Evolutionary conservation across 2,329 filamentous ascomycete genomes (phyloP).

Genomic region (Colletotrichum chrysophilum): DNA sequence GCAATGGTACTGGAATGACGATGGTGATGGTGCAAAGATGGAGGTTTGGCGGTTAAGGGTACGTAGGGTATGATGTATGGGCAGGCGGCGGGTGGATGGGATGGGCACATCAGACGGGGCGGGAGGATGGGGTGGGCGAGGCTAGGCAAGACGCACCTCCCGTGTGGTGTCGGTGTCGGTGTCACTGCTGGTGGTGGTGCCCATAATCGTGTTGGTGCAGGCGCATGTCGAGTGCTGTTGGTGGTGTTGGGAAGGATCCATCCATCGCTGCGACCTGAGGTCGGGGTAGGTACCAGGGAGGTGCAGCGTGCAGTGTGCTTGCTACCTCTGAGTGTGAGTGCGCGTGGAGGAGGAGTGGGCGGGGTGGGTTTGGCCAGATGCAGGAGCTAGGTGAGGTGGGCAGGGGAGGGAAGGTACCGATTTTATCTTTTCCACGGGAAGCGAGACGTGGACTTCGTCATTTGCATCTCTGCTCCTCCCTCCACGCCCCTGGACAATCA

Average conservation of each 20-base stretch:
- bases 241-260: conserved; percentile 1
- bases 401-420: not conserved
- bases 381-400: not conserved
- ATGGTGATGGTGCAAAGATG: conserved; percentile 8
- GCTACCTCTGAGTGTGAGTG: not conserved
- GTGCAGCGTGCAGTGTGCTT: not conserved
- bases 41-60: not conserved
- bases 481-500: not conserved
- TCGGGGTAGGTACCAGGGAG: not conserved
- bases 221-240: not conserved
- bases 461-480: not conserved
- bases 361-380: not conserved
- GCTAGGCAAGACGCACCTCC: not conserved
- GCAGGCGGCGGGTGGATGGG: not conserved
- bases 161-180: not conserved
- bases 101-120: not conserved
- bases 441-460: not conserved
- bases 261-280: conserved; percentile 8
- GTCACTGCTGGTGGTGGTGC: not conserved
- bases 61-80: conserved; percentile 4
- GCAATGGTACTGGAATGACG: not conserved
- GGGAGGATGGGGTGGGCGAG: not conserved
- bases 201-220: not conserved
- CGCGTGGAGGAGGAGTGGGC: not conserved
- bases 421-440: not conserved